Percentiles rank a stretch among this genome's conserved stretches.
Evolutionary conservation across 2,329 filamentous ascomycete genomes (phyloP).

Genomic region (Stylonectria norvegica): DNA sequence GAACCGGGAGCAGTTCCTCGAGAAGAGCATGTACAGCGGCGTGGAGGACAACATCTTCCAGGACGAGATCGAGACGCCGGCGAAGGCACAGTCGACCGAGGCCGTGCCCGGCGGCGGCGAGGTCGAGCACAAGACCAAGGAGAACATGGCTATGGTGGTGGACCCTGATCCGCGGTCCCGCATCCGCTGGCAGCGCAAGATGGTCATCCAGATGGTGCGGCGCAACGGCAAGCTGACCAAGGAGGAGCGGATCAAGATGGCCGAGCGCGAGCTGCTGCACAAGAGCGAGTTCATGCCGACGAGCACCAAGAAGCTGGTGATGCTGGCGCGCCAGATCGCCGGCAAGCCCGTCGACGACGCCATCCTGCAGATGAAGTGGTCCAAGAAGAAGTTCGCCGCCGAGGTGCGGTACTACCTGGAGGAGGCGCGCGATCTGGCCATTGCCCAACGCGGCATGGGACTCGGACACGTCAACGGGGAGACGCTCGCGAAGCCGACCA

Average conservation of each 20-base stretch:
- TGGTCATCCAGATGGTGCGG: slow-evolving; percentile 73
- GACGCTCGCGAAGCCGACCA: slow-evolving; percentile 36
- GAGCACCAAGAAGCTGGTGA: slow-evolving; percentile 85
- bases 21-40: slow-evolving; percentile 39
- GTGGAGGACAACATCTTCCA: slow-evolving; percentile 61
- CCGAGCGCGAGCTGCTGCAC: slow-evolving; percentile 51
- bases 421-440: slow-evolving; percentile 74
- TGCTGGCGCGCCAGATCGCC: slow-evolving; percentile 80
- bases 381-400: slow-evolving; percentile 84
- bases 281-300: slow-evolving; percentile 76
- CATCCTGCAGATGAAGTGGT: slow-evolving; percentile 91
- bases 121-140: slow-evolving; percentile 38
- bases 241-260: slow-evolving; percentile 63
- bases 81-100: slow-evolving; percentile 13
- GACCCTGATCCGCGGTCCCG: slow-evolving; percentile 74
- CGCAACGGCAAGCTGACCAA: slow-evolving; percentile 53
- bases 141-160: slow-evolving; percentile 59
- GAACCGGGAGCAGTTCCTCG: slow-evolving; percentile 40
- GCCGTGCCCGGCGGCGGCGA: slow-evolving; percentile 27
- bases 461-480: slow-evolving; percentile 49
- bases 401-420: slow-evolving; percentile 79
- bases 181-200: slow-evolving; percentile 75
- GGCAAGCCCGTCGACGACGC: slow-evolving; percentile 95
- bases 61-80: slow-evolving; percentile 47
- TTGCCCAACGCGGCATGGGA: slow-evolving; percentile 82